Evolutionary conservation across 257 asterid species (phyloP).

Genomic region (Leptodermis oblonga): DNA sequence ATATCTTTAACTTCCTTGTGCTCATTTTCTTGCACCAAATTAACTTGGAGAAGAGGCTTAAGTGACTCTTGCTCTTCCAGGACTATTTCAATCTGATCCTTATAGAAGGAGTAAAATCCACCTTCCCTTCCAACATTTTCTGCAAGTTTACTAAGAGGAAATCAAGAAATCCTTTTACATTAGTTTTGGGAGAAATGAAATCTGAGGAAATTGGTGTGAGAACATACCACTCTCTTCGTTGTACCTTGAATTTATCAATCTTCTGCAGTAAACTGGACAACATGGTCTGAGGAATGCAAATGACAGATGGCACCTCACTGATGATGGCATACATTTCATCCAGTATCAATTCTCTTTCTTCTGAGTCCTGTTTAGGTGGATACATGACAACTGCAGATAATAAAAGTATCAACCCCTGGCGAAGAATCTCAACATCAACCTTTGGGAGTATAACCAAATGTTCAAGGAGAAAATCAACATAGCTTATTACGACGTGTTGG

Average conservation of each 20-base stretch:
- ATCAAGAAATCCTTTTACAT: constrained; percentile 2
- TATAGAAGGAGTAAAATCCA: background rate
- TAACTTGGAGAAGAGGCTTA: background rate
- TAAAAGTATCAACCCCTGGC: background rate
- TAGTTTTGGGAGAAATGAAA: background rate
- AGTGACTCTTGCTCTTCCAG: background rate
- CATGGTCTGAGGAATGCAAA: background rate
- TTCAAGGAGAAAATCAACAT: background rate
- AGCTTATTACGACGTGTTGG: background rate
- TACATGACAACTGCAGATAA: background rate
- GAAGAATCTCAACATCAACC: background rate
- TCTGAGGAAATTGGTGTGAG: background rate
- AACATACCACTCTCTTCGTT: background rate
- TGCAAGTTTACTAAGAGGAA: background rate
- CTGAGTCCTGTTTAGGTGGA: background rate
- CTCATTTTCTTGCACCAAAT: background rate
- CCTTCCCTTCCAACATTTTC: background rate
- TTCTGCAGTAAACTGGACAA: background rate
- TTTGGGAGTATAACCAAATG: background rate
- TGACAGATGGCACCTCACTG: background rate
- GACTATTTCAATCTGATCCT: background rate
- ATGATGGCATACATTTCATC: background rate
- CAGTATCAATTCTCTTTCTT: background rate
- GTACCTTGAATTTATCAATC: background rate
- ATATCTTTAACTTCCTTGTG: background rate